Base-by-base conservation (phyloP, 495 filamentous ascomycete species). In the Annulohypoxylon maeteangense region DNA sequence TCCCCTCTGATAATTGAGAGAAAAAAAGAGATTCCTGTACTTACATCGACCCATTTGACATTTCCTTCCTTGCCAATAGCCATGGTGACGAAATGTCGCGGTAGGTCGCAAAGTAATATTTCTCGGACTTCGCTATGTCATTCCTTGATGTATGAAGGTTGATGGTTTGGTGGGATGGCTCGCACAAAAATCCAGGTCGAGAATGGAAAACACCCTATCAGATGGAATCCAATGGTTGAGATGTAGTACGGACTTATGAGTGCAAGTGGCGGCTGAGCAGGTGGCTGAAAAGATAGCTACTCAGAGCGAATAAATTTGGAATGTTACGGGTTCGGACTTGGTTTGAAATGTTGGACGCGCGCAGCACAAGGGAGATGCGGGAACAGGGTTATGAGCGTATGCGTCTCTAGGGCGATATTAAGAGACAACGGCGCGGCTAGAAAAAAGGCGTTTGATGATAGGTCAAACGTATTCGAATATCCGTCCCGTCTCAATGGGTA, bases 21-120 rank as follows among this genome's bases (percentile, higher is more conserved):
- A 14, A 51, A 53, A 18, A 25, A 29, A 27, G 18, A 22, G 10
- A 20, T 10, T 31, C 12, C 0, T 62, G 31, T 38, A 83, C 87
- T 71, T 78, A 89, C 88, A 84, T 91, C 89, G 38, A 90, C 87
- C 89, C 89, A 91, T 81, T 90, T 90, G 25, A 91, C 87, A 66
- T 88, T 88, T 72, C 87, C 87, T 63, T 81, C 79, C 63, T 70
- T 79, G 29, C 75, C 78, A 56, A 79, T 78, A 53, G 76, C 75
- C 82, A 84, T 84, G 18, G 42, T 78, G 69, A 74, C 34, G 29
- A 59, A 40, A 23, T 70, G 50, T 70, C 56, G 56, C 32, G 48
- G 1, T 42, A 16, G 16, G 59, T 61, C 60, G 55, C 7, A 57
- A 34, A 25, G 34, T 20, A n/a, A 16, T 36, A 27, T 29, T 60